A percentile compares a stretch with the other conserved stretches of the same genome.
These are phyloP conservation scores for Monosporozyma aquatica DNA, from an alignment of 805 yeast genomes.

Conservation along the genomic window DNA sequence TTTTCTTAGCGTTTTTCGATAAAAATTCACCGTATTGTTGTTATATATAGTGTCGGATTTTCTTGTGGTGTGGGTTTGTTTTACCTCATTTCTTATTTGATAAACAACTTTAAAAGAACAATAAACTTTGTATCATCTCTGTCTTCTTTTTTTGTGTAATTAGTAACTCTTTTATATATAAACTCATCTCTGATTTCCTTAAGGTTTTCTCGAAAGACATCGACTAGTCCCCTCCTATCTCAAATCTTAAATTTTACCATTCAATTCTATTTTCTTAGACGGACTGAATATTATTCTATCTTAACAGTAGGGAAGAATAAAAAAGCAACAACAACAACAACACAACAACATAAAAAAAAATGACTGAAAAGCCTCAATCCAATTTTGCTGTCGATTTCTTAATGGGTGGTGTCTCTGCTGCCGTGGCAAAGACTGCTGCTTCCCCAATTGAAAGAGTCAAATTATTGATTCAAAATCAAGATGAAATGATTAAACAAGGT, in stretches of 20 bases:
- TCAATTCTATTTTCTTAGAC: too few relatives aligned
- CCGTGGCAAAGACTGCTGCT: conserved; percentile 95
- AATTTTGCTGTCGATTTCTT: conserved; percentile 58
- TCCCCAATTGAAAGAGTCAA: conserved; percentile 97
- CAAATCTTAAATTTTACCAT: too few relatives aligned
- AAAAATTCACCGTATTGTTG: too few relatives aligned
- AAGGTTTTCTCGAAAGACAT: too few relatives aligned
- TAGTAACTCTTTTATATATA: background rate
- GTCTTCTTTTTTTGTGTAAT: background rate
- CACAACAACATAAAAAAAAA: conserved; percentile 4
- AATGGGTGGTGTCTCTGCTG: conserved; percentile 97
- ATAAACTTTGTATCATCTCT: background rate
- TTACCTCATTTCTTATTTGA: conserved; percentile 1
- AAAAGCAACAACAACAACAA: background rate
- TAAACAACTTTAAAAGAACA: background rate
- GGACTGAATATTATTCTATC: too few relatives aligned
- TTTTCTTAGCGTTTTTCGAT: too few relatives aligned
- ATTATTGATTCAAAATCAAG: conserved; percentile 94
- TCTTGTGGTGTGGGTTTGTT: too few relatives aligned
- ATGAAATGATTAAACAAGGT: conserved; percentile 97
- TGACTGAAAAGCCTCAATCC: conserved; percentile 30
- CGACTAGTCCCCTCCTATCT: too few relatives aligned
- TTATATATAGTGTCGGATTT: too few relatives aligned
- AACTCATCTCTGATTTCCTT: too few relatives aligned
- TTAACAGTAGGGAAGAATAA: too few relatives aligned